Conservation (phyloP, 805 yeast species). For the Yarrowia divulgata region DNA sequence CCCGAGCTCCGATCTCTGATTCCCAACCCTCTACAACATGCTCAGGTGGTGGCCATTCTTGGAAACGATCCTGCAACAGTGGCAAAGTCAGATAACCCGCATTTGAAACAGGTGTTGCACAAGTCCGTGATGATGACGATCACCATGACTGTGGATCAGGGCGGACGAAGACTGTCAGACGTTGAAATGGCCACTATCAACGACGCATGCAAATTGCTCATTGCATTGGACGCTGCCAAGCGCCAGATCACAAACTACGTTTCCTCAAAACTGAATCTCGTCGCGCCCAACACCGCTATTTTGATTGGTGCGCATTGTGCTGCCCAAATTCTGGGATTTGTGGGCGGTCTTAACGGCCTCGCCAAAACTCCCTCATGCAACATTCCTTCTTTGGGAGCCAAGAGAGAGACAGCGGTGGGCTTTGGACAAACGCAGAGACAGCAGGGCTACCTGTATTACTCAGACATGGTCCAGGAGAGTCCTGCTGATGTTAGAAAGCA, state of each 20-base stretch:
- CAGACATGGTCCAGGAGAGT: conserved; percentile 64
- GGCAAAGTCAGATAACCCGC: not conserved
- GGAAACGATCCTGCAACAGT: conserved; percentile 52
- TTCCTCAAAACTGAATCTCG: conserved; percentile 59
- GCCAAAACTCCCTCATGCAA: conserved; percentile 83
- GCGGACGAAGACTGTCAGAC: conserved; percentile 16
- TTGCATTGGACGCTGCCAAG: conserved; percentile 56
- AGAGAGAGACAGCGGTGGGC: conserved; percentile 52
- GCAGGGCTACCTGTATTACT: conserved; percentile 71
- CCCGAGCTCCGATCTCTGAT: conserved; percentile 74
- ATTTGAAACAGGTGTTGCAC: conserved; percentile 49
- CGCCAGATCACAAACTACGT: conserved; percentile 60
- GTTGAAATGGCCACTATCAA: conserved; percentile 46
- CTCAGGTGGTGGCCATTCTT: conserved; percentile 58
- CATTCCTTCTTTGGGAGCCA: conserved; percentile 75
- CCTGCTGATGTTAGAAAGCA: conserved; percentile 67
- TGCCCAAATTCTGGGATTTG: conserved; percentile 70
- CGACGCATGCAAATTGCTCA: conserved; percentile 58
- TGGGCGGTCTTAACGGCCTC: conserved; percentile 73
- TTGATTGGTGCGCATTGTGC: conserved; percentile 76
- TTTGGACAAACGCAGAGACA: conserved; percentile 58
- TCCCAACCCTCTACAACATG: conserved; percentile 67
- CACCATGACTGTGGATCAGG: conserved; percentile 66
- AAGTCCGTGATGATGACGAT: conserved; percentile 75
- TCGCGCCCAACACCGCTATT: conserved; percentile 82